phyloP scores from a whole-genome alignment of 2,329 filamentous ascomycete species.

The Chaetothyriales sp. region DNA sequence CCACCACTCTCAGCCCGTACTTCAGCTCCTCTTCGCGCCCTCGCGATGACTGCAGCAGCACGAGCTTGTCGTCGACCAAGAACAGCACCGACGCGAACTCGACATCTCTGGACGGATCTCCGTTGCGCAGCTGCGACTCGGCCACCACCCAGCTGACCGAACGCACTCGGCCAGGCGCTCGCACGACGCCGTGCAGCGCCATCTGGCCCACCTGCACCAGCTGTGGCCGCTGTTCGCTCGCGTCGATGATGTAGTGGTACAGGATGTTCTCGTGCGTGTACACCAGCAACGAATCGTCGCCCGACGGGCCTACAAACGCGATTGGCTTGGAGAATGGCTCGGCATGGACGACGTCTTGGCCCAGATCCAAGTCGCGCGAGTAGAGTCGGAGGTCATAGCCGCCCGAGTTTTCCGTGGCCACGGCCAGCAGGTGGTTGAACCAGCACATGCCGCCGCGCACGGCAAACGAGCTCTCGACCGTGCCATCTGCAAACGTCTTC shows the following conservation, averaged over 20 bases:
- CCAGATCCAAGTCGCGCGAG: constrained; percentile 70
- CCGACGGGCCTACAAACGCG: constrained; percentile 78
- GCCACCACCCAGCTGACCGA: constrained; percentile 93
- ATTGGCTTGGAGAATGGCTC: constrained; percentile 71
- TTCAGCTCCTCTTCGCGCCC: constrained; percentile 75
- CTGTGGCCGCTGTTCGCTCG: constrained; percentile 55
- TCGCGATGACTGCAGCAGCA: constrained; percentile 73
- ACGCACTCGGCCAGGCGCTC: constrained; percentile 81
- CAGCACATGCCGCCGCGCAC: constrained; percentile 96
- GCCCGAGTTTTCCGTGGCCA: constrained; percentile 74
- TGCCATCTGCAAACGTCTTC: constrained; percentile 79
- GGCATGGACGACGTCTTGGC: constrained; percentile 58
- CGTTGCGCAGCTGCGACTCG: constrained; percentile 74
- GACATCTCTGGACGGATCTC: constrained; percentile 91
- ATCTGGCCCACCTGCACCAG: constrained; percentile 95
- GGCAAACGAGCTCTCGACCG: constrained; percentile 76
- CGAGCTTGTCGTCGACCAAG: constrained; percentile 92
- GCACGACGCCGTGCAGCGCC: constrained; percentile 88
- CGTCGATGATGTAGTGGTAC: constrained; percentile 81
- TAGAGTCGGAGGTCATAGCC: constrained; percentile 83
- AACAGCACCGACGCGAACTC: constrained; percentile 86
- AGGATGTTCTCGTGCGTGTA: constrained; percentile 95
- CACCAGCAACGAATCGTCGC: constrained; percentile 85
- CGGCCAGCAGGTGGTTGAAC: constrained; percentile 91
- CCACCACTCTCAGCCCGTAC: constrained; percentile 95